Evolutionary conservation across 306 rosid genomes (phyloP).

Genomic region (Acacia melanoxylon): DNA sequence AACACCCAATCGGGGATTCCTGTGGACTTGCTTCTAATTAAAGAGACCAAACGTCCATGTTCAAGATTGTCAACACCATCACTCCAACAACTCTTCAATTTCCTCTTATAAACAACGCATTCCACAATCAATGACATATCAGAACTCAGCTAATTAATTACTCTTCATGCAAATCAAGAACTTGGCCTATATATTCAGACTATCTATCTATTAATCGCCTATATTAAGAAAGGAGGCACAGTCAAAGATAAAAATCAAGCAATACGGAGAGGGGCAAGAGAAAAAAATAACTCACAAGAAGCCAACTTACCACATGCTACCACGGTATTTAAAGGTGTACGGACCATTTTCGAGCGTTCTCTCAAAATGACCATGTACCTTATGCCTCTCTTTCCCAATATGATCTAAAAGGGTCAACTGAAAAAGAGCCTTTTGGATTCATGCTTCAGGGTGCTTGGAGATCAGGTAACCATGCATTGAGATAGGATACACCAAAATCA

Average conservation of each 20-base stretch:
- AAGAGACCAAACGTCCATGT: neutral
- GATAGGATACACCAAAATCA: no score
- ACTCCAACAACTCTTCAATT: neutral
- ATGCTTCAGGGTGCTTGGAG: no score
- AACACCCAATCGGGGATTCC: neutral
- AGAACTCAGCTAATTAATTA: neutral
- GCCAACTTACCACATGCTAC: slow-evolving; percentile 63
- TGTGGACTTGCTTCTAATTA: neutral
- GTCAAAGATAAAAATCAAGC: neutral
- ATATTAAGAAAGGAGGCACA: neutral
- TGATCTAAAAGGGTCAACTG: slow-evolving; percentile 63
- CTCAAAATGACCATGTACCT: slow-evolving; percentile 65
- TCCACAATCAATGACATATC: neutral
- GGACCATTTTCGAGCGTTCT: slow-evolving; percentile 63
- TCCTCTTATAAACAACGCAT: neutral
- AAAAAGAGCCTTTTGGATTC: slow-evolving; percentile 59
- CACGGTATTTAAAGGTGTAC: slow-evolving; percentile 59
- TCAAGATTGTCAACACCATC: neutral
- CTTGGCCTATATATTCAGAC: neutral
- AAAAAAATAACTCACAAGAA: neutral
- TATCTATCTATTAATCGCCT: neutral
- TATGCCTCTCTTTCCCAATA: slow-evolving; percentile 63
- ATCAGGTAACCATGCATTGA: no score
- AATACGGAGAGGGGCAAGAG: neutral
- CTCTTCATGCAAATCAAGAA: neutral